phyloP scores from a whole-genome alignment of 176 grass and related monocot species.

The Avena sativa region DNA sequence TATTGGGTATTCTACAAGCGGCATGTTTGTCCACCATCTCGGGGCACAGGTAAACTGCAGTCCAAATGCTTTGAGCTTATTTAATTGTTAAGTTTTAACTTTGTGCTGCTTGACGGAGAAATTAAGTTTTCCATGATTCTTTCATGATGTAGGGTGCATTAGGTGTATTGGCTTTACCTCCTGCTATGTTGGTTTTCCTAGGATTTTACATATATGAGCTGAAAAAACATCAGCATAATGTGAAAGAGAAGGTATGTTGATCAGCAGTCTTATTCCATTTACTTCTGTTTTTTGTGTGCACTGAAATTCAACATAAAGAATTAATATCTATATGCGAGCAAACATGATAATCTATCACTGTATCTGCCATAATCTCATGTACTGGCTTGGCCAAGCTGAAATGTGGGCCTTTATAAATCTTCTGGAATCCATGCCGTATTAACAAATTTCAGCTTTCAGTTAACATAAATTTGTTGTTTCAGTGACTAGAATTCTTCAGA shows the following conservation, averaged over 20 bases:
- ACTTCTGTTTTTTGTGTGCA: not conserved
- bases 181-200: constrained; percentile 62
- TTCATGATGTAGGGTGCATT: constrained; percentile 64
- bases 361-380: constrained; percentile 3
- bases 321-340: not conserved
- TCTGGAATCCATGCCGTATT: constrained; percentile 26
- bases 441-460: constrained; percentile 24
- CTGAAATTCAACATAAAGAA: not conserved
- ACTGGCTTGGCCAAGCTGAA: constrained; percentile 26
- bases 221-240: constrained; percentile 54
- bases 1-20: constrained; percentile 77
- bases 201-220: constrained; percentile 77
- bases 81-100: constrained; percentile 23
- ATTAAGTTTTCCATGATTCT: not conserved
- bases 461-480: constrained; percentile 34
- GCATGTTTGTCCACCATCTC: constrained; percentile 75
- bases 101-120: constrained; percentile 23
- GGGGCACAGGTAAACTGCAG: constrained; percentile 64
- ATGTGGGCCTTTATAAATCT: not conserved
- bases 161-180: constrained; percentile 73
- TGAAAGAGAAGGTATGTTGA: constrained; percentile 74
- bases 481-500: constrained; percentile 2
- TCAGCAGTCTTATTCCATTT: constrained; percentile 3
- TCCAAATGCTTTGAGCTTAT: not conserved
- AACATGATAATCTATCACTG: not conserved